Base-by-base conservation (phyloP, 2,329 filamentous ascomycete genomes). In the Colletotrichum sp. region DNA sequence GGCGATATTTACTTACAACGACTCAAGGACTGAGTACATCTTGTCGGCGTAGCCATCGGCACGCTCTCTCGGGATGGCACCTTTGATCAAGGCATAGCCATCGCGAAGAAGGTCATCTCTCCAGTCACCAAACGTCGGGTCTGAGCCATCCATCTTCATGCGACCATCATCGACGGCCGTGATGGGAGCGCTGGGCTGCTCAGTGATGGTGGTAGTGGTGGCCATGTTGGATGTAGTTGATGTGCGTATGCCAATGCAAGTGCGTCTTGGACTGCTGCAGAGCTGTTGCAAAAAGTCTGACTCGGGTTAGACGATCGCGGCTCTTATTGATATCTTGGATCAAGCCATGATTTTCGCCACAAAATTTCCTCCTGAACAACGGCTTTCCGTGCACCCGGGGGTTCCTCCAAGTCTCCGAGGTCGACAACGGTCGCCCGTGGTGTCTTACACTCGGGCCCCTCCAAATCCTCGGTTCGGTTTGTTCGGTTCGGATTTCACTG, bases 61-160 rank as follows among this genome's bases (percentile, higher is more conserved):
- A 5, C 76, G 65, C 34, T 78, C 74, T 28, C 57, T 32, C 3
- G 74, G 76, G 26, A 78, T 71, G 36, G 74, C 76, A 16, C 71
- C 74, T n/a, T 78, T 78, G 52, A 78, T 64, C 13, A 78, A 48
- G 16, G 71, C 74, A 15, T 75, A 78, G 21, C 77, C 77, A 24
- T 78, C 77, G 16, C 74, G 71, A n/a, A 78, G 57, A 9, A 81
- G 79, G 12, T 86, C 84, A 48, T 83, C 83, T 32, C 82, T 78
- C 82, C 83, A 86, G 79, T 85, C 85, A 18, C 59, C 48, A 8
- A 32, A 77, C 5, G 21, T n/a, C 2, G 61, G 61, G 24, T 71
- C 63, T 10, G 43, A 74, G 64, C 68, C 70, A n/a, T 74, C 68
- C 32, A 69, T 61, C 12, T 36, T 72, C 66, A 48, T 82, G 79